Evolutionary conservation across 257 asterid species (phyloP), one percentile per base, ranked within the genome.

Genomic region (Buddleja alternifolia): DNA sequence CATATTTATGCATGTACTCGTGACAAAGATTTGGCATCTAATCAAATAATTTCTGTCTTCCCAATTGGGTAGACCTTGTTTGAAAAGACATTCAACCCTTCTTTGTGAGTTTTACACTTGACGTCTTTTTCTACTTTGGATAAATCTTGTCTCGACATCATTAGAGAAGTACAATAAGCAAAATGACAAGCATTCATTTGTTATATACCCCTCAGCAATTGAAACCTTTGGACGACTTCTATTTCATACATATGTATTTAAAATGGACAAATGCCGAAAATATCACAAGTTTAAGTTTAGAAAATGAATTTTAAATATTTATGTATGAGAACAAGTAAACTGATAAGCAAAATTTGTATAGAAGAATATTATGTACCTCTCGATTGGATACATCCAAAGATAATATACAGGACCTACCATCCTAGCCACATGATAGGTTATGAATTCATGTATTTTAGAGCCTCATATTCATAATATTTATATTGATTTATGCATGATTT

Each of bases 341-440:
- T n/a, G n/a, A n/a, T n/a, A n/a, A n/a, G 25, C 12, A 55, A 55
- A 55, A 23, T 24, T 12, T 1, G 10, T 55, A 24, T 55, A 14
- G n/a, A 55, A 23, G 25, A 24, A 24, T n/a, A 10, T 0, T 55
- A 14, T 2, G 16, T 29, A 46, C 70, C 47, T 63, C 11, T 63
- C 59, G 47, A 47, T 63, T 8, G 70, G 70, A 46, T 46, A 46
- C 70, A 63, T 63, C 59, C 46, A 63, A 0, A 17, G 70, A 46
- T 63, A 66, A 19, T 25, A 34, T n/a, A 66, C 37, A 32, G 40
- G 52, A 3, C 62, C 62, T 17, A 32, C 62, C 14, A 66, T 5
- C 39, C 20, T 53, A 19, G 51, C 72, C 58, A 50, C 62, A 7
- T 23, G n/a, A n/a, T n/a, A n/a, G n/a, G n/a, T n/a, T n/a, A n/a